Conservation (phyloP, 495 filamentous ascomycete genomes). For the Choiromyces venosus region DNA sequence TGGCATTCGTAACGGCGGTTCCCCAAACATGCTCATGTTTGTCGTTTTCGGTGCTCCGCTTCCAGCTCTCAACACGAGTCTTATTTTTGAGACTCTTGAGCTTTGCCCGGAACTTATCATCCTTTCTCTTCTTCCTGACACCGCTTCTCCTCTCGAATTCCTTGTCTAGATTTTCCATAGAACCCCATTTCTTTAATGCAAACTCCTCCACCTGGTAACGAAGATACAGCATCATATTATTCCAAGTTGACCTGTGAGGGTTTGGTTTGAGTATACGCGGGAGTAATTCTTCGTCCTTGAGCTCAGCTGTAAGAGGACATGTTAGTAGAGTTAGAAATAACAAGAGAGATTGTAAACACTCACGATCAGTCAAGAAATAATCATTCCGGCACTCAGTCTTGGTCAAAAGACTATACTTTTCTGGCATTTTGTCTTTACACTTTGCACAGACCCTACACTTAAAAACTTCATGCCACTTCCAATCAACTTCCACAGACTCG, state of each 20-base stretch:
- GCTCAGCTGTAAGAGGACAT: constrained; percentile 56
- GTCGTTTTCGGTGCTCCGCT: constrained; percentile 50
- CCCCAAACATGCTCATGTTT: constrained; percentile 96
- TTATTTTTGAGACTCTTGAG: constrained; percentile 85
- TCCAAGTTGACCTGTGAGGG: constrained; percentile 91
- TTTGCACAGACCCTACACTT: constrained; percentile 61
- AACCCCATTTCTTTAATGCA: constrained; percentile 76
- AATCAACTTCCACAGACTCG: constrained; percentile 78
- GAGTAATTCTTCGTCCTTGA: constrained; percentile 76
- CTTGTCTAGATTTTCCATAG: constrained; percentile 72
- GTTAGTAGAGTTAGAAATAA: not conserved
- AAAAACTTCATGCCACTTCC: constrained; percentile 83
- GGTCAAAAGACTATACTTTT: constrained; percentile 87
- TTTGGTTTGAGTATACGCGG: constrained; percentile 86
- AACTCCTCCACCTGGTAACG: constrained; percentile 92
- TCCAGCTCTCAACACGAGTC: constrained; percentile 85
- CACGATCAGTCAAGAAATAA: constrained; percentile 89
- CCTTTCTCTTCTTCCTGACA: constrained; percentile 82
- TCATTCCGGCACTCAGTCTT: constrained; percentile 96
- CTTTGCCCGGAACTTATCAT: constrained; percentile 84
- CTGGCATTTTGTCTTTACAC: constrained; percentile 83
- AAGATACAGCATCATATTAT: constrained; percentile 96
- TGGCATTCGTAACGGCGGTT: constrained; percentile 64
- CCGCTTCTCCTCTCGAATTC: constrained; percentile 76
- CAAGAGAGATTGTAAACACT: constrained; percentile 42